Conservation (phyloP, 192 early-diverging fungal genomes). For the Chytriomyces sp. region DNA sequence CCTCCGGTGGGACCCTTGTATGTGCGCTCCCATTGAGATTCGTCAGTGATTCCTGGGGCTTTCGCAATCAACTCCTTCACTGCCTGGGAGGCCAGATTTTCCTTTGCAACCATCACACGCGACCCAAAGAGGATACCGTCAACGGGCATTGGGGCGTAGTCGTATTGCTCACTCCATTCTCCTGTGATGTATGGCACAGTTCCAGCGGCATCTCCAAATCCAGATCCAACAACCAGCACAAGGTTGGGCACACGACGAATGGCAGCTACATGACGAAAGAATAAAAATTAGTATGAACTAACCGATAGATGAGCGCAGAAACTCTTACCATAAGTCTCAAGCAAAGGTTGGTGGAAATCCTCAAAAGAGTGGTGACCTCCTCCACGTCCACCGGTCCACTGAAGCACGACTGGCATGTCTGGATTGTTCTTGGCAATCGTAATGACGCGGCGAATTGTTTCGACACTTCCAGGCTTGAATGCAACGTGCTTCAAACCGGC, state of each 20-base stretch:
- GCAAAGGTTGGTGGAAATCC: constrained; percentile 90
- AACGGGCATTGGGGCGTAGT: constrained; percentile 90
- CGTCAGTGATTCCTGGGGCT: constrained; percentile 80
- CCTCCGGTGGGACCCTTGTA: constrained; percentile 78
- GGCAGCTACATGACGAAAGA: constrained; percentile 55
- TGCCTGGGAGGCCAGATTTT: constrained; percentile 74
- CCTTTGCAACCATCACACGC: constrained; percentile 94
- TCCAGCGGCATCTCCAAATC: constrained; percentile 85
- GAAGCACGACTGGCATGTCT: constrained; percentile 84
- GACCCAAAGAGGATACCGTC: constrained; percentile 94
- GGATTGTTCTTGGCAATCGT: constrained; percentile 81
- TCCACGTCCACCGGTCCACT: constrained; percentile 96
- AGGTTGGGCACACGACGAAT: constrained; percentile 83
- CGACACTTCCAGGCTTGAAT: constrained; percentile 82
- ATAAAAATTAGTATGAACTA: background rate
- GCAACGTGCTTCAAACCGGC: constrained; percentile 83
- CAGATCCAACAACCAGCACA: constrained; percentile 86
- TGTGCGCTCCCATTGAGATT: constrained; percentile 83
- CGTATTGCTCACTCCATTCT: constrained; percentile 83
- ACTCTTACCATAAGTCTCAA: constrained; percentile 72
- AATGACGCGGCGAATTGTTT: constrained; percentile 82
- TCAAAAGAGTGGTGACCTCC: constrained; percentile 98
- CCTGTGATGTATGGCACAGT: constrained; percentile 92
- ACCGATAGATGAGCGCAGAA: background rate
- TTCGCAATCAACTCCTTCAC: constrained; percentile 89